Evolutionary conservation across 2,329 filamentous ascomycete genomes (phyloP), one percentile per base, ranked within the genome.

Genomic region (Fonsecaea nubica): DNA sequence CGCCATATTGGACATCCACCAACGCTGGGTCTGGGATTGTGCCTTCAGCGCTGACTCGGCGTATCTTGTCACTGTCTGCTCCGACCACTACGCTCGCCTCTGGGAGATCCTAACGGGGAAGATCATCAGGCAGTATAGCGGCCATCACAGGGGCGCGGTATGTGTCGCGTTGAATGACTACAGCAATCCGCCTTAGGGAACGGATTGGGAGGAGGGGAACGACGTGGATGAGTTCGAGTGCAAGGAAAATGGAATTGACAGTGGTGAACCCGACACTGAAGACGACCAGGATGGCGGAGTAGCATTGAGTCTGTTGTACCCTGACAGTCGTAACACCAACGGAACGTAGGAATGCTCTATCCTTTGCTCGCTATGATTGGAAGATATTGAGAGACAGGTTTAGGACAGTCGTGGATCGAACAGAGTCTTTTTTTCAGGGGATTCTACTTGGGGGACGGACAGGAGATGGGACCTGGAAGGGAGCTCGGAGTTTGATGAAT

Each of bases 1-100:
- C 79, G 93, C 92, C 2, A 96, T 92, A 1, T 86, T 97, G 1
- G 91, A 91, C 25, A 92, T 91, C 62, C 93, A 97, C 79, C 93
- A 97, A 80, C 89, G 93, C 62, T 97, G 93, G 93, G 93, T 97
- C 0, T 97, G 93, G 93, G 93, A 97, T 78, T 97, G 93, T 75
- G 93, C 93, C 0, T 97, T 97, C 80, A 94, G 91, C 68, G 93
- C 93, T 32, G 93, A 97, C 77, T 93, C 90, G 38, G 93, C 93
- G 0, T 97, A 97, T 75, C 83, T 97, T 6, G 93, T 97, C 12
- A 97, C 93, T 0, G 93, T 93, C 4, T 97, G 92, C 77, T 94
- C 90, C 50, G 93, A 97, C 76, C 93, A 97, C 77, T 97, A 96
- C 76, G 93, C 93, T 1, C 86, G 93, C 18, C 81, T 97, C 64